Base-by-base conservation (phyloP, 2,329 filamentous ascomycete genomes). In the Teratosphaeria zuluensis region DNA sequence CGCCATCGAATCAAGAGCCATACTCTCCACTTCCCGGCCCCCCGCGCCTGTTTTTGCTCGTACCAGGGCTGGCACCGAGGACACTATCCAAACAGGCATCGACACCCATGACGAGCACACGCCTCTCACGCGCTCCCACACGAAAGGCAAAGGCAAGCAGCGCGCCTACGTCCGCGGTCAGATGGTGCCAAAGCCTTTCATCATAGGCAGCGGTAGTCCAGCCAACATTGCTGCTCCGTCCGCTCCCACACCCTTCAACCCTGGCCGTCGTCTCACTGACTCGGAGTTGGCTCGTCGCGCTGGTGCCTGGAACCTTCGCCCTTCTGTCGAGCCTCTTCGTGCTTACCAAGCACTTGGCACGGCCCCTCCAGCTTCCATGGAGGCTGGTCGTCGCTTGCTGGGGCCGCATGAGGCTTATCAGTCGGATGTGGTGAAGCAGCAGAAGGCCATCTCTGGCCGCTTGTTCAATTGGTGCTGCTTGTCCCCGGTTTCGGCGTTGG, bases 401-500 rank as follows among this genome's bases (percentile, higher is more conserved):
- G 55, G 58, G 33, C 54, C 56, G 8, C 58, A 59, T 55, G 28
- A 51, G 9, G 56, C 55, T 14, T 6, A 57, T 31, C 42, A 62
- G 12, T 48, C 38, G 12, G 57, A 55, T 9, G 16, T 48, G 12
- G 56, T 56, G 12, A 32, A 46, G 30, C 61, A 64, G 60, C 64
- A 65, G 58, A 58, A 61, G 56, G 42, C 24, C 31, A 59, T 66
- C 57, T 64, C 61, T 21, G 55, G 58, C 21, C 57, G 53, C 28
- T 62, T 54, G 51, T 56, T 62, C 56, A 54, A 24, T 42, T 30
- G 51, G 52, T 57, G 54, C 53, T 51, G 48, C n/a, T 59, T 62
- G 24, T 60, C 62, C 52, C 66, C 67, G 16, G 56, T 62, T 12
- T 53, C 66, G 4, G 59, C 67, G 6, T 54, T 69, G 32, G 55